phyloP scores from a whole-genome alignment of 176 grass and related monocot species.

The Chrysopogon serrulatus region DNA sequence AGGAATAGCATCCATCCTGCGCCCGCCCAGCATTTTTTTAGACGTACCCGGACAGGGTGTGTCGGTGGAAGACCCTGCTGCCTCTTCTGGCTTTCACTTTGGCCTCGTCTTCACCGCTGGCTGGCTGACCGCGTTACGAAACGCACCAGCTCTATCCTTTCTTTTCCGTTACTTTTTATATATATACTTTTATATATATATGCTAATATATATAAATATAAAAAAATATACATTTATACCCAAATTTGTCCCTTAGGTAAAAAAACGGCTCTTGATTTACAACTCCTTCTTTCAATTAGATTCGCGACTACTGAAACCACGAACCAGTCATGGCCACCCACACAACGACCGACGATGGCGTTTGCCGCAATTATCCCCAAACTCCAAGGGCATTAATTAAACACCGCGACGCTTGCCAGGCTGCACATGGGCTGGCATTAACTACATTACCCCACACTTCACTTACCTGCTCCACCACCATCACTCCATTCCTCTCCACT shows the following conservation, averaged over 20 bases:
- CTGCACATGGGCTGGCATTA: constrained; percentile 1
- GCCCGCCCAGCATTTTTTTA: not conserved
- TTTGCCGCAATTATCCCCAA: not conserved
- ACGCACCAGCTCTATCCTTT: not conserved
- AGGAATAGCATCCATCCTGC: no score
- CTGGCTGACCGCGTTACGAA: not conserved
- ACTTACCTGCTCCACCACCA: not conserved
- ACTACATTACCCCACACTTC: constrained; percentile 11
- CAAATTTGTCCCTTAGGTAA: no score
- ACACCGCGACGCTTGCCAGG: not conserved
- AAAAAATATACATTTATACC: no score
- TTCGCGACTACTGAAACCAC: not conserved
- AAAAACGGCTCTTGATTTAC: no score
- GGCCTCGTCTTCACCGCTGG: not conserved
- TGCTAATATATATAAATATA: no score
- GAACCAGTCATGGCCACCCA: no score
- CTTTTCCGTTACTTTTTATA: not conserved
- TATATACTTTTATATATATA: not conserved
- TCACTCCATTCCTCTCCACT: not conserved
- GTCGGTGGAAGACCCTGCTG: not conserved
- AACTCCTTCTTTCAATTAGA: no score
- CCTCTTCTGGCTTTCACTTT: not conserved
- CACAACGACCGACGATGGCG: not conserved
- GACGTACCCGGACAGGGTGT: not conserved
- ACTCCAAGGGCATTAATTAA: not conserved